These are phyloP conservation scores for Tylopilus orsonianus DNA, from an alignment of 1,284 basidiomycete genomes.

Conservation along the genomic window DNA sequence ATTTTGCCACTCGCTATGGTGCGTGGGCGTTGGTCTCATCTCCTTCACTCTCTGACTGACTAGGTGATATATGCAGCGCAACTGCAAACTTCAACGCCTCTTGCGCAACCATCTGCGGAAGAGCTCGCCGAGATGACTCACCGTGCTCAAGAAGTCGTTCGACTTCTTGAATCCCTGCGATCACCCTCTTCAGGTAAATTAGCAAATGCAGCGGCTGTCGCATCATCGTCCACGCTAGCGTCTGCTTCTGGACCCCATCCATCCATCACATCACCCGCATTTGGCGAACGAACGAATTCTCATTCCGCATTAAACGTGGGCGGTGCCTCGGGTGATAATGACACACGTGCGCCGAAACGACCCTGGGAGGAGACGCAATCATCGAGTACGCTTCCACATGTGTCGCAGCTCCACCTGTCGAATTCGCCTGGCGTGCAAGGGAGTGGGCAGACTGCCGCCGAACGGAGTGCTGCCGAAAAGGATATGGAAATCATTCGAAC, in stretches of 20 bases:
- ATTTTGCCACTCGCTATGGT: conserved; percentile 69
- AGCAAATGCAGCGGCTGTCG: conserved; percentile 7
- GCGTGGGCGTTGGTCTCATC: conserved; percentile 18
- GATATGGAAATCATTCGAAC: conserved; percentile 80
- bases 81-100: conserved; percentile 44
- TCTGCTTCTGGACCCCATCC: conserved; percentile 17
- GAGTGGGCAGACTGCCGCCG: conserved; percentile 26
- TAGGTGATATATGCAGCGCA: conserved; percentile 38
- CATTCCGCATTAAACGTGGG: conserved; percentile 22
- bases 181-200: conserved; percentile 31
- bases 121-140: conserved; percentile 69
- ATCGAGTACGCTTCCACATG: conserved; percentile 21
- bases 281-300: conserved; percentile 23
- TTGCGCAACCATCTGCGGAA: conserved; percentile 48
- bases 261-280: conserved; percentile 21
- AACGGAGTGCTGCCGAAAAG: conserved; percentile 64
- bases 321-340: conserved; percentile 24
- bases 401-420: conserved; percentile 31
- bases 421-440: conserved; percentile 14
- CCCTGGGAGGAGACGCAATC: conserved; percentile 66
- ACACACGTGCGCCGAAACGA: conserved; percentile 60
- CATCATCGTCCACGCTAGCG: conserved; percentile 14
- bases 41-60: not conserved
- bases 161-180: conserved; percentile 62
- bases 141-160: conserved; percentile 60